Evolutionary conservation across 768 basidiomycete species (phyloP), one percentile per base, ranked within the genome.

Genomic region (Roridomyces roridus): DNA sequence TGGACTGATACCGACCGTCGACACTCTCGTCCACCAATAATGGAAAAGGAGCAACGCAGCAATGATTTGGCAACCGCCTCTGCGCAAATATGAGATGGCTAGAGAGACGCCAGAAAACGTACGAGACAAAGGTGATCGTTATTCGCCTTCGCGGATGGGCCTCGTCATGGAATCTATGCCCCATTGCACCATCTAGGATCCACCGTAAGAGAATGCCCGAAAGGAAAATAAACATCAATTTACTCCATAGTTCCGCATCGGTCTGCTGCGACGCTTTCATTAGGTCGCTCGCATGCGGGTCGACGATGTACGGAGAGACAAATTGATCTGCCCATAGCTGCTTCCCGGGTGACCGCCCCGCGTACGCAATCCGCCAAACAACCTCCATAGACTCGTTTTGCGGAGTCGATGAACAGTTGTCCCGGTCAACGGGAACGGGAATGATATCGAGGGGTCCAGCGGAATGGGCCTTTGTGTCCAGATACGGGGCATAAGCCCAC

Each of bases 21-120:
- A 70, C 31, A 59, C 66, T 21, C 70, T 67, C 1, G 71, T 70
- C 47, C 64, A 74, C 74, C 74, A 77, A 49, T 77, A 77, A 41
- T 67, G 54, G 41, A 68, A 37, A 8, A 64, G 52, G 4, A 74
- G 57, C 20, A 65, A 4, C 8, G 40, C 40, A 6, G 42, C 41
- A n/a, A 63, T 5, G 17, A 53, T 11, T 20, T 40, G 25, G 23
- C 70, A 25, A 5, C 48, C 41, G 4, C 36, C 3, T 9, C 72
- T 73, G 46, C 15, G 15, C 12, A 6, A 20, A 34, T 10, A 31
- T 17, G 24, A 47, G 15, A 31, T 18, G 41, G 1, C 25, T 2
- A 12, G 25, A 21, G 12, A 20, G 15, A 1, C n/a, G n/a, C n/a
- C n/a, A n/a, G 9, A 24, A 47, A 21, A 58, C 68, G 21, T 48